Base-by-base conservation (phyloP, 176 grass and related monocot genomes). In the Zizania latifolia region DNA sequence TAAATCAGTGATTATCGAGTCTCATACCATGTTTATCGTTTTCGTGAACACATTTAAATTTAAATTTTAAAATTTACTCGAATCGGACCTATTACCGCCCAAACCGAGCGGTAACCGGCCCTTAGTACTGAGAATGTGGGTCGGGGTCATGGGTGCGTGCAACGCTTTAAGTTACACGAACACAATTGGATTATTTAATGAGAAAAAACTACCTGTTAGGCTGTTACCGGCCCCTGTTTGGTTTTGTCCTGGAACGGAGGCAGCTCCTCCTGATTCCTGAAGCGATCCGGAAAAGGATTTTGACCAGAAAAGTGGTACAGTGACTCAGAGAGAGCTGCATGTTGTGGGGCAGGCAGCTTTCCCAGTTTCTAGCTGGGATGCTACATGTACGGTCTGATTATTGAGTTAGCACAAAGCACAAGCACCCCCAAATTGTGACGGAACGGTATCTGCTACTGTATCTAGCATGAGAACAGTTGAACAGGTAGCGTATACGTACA, bases 381-480 rank as follows among this genome's bases (percentile, higher is more conserved):
- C 62, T 51, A 39, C 16, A 46, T 8, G 17, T 48, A 40, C 58
- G 22, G 60, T 37, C 51, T 33, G 29, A 53, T 72, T 65, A 60
- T 72, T 45, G 39, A 40, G 30, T 58, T 58, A 65, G 43, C 63
- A 19, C 2, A 30, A 45, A 60, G 39, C 76, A 21, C 38, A 58
- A 60, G n/a, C n/a, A n/a, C n/a, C n/a, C n/a, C n/a, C n/a, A n/a
- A n/a, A n/a, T 38, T 60, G 40, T 13, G 66, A 41, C 35, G 39
- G 69, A 14, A 81, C 40, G 79, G 73, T 37, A 65, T 82, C 85
- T 72, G n/a, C n/a, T n/a, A n/a, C n/a, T n/a, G n/a, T n/a, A n/a
- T n/a, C n/a, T n/a, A n/a, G n/a, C n/a, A n/a, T n/a, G n/a, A n/a
- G n/a, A n/a, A n/a, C n/a, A 78, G n/a, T n/a, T 22, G 48, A 53